Conservation (phyloP, 164 flowering plant species). For the Magnolia changhungtana region DNA sequence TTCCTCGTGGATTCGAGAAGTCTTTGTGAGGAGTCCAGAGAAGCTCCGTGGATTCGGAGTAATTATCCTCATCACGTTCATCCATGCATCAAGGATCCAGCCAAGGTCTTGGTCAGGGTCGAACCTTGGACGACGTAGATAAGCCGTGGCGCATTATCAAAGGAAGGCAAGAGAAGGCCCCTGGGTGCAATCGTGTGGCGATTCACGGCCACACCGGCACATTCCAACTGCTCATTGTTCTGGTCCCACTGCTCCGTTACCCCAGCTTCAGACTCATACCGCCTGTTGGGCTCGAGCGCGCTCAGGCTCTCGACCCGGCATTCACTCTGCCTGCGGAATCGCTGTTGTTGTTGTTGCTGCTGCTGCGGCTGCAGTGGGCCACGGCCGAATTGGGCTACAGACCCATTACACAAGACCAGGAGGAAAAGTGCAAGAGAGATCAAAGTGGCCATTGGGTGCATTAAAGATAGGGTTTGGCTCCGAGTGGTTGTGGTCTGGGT, state of each 20-base stretch:
- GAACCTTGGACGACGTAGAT: conserved; percentile 40
- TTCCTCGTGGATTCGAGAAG: too few relatives aligned
- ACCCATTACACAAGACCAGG: conserved; percentile 21
- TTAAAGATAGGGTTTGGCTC: background rate
- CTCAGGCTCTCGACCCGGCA: conserved; percentile 42
- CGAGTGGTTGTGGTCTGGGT: background rate
- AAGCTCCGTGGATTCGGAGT: too few relatives aligned
- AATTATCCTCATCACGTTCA: too few relatives aligned
- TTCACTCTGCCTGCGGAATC: conserved; percentile 14
- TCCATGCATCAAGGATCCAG: too few relatives aligned
- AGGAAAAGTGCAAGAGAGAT: conserved; percentile 13
- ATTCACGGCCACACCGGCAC: conserved; percentile 12
- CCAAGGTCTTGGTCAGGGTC: too few relatives aligned
- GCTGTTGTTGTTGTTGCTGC: background rate
- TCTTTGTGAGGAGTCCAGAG: too few relatives aligned
- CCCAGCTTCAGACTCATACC: conserved; percentile 46
- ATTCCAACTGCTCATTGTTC: background rate
- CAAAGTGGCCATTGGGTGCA: background rate
- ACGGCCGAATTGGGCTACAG: conserved; percentile 13
- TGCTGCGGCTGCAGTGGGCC: conserved; percentile 17
- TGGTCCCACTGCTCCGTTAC: conserved; percentile 25
- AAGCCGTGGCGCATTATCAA: conserved; percentile 39
- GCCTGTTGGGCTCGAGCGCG: conserved; percentile 35
- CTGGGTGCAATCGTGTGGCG: conserved; percentile 19
- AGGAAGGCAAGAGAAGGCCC: conserved; percentile 53